Evolutionary conservation across 306 rosid species (phyloP), one percentile per base, ranked within the genome.

Genomic region (Trifolium repens): DNA sequence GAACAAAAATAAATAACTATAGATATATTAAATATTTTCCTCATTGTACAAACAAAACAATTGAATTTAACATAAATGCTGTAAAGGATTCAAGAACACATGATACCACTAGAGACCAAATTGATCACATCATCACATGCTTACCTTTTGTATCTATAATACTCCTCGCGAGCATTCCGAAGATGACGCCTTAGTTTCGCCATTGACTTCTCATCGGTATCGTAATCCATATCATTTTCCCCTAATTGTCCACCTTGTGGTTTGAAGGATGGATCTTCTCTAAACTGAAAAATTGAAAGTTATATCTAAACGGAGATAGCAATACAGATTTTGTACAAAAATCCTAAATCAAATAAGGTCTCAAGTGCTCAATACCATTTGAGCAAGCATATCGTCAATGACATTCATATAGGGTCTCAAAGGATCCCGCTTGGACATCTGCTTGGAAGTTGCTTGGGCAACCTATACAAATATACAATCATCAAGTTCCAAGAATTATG

Each of bases 151-250:
- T 86, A 91, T 54, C 98, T 88, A 69, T 89, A 91, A 81, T 91
- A 94, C 85, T 85, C 94, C 84, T 91, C 97, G 55, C 90, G 88
- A 67, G 98, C 89, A 79, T 85, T 79, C 73, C 98, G 96, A 59
- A 94, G 94, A 86, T 91, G 91, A 54, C 96, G 93, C 87, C 96
- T 84, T 49, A 94, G 88, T 9, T 89, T 87, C 37, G 98, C 98
- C 98, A 94, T 91, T 65, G 98, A 91, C 87, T 94, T 94, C 84
- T 91, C 96, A 70, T 94, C 98, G 13, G 97, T 90, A 84, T 94
- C 98, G 69, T 91, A 94, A 82, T 94, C 97, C 93, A 94, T 94
- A 81, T 91, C 96, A 13, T 90, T 94, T 86, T 91, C 96, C 69
- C 97, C 98, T 47, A 94, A 86, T 71, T 79, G 87, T 7, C 97